Evolutionary conservation across 2,329 filamentous ascomycete genomes (phyloP).

Genomic region (Aspergillus ruber): DNA sequence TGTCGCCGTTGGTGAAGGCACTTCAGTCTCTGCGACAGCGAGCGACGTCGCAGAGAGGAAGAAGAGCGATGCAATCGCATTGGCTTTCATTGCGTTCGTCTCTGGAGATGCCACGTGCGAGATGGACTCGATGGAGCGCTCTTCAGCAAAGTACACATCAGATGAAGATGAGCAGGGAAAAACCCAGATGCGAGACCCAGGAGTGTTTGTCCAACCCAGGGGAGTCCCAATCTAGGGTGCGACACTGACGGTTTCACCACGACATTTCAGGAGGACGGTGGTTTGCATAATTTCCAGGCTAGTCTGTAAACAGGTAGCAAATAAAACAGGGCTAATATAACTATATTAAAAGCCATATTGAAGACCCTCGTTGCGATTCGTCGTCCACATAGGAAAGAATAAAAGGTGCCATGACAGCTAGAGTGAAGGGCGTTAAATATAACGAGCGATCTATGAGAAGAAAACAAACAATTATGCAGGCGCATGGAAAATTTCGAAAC

Average conservation of each 20-base stretch:
- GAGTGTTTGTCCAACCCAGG: neutral
- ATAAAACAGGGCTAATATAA: no score
- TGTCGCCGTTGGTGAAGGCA: slow-evolving; percentile 26
- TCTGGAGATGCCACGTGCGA: no score
- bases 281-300: no score
- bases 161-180: neutral
- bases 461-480: neutral
- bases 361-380: no score
- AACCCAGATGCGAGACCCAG: neutral
- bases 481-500: neutral
- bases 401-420: no score
- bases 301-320: no score
- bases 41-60: slow-evolving; percentile 30
- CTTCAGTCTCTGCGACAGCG: slow-evolving; percentile 22
- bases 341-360: no score
- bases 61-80: slow-evolving; percentile 24
- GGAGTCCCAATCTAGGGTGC: neutral
- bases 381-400: no score
- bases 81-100: slow-evolving; percentile 31
- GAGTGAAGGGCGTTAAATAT: no score
- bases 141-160: neutral
- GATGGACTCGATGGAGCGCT: neutral
- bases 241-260: neutral
- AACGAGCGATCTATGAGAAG: neutral
- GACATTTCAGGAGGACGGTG: neutral